Conservation (phyloP, 371 early-diverging fungal species). For the Saksenaea vasiformis region DNA sequence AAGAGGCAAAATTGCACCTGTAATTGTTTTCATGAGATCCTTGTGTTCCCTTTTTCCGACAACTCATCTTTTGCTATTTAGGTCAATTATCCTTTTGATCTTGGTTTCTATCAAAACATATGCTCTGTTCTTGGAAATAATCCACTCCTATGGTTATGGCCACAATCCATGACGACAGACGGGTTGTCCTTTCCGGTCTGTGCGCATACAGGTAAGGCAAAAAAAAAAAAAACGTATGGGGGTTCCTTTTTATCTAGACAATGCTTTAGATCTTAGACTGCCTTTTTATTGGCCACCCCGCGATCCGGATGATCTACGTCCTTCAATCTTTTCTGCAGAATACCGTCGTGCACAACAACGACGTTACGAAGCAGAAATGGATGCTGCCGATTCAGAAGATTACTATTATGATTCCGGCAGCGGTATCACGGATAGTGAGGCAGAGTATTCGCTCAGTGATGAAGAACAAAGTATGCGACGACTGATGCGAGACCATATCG, state of each 20-base stretch:
- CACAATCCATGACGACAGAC: slow-evolving; percentile 62
- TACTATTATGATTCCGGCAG: slow-evolving; percentile 48
- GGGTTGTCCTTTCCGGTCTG: slow-evolving; percentile 73
- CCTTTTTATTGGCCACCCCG: slow-evolving; percentile 28
- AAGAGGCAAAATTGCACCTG: slow-evolving; percentile 57
- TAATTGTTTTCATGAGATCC: slow-evolving; percentile 26
- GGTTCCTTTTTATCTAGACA: not conserved
- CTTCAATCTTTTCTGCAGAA: slow-evolving; percentile 20
- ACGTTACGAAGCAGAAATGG: slow-evolving; percentile 6
- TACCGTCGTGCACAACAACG: slow-evolving; percentile 37
- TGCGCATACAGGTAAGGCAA: slow-evolving; percentile 24
- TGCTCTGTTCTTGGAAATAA: slow-evolving; percentile 74
- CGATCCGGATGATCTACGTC: slow-evolving; percentile 27
- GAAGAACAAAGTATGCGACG: slow-evolving; percentile 20
- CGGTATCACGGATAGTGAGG: slow-evolving; percentile 31
- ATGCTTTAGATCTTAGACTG: slow-evolving; percentile 12
- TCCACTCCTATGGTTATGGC: slow-evolving; percentile 73
- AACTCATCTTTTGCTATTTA: slow-evolving; percentile 18
- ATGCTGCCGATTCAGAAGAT: slow-evolving; percentile 16
- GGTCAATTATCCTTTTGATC: slow-evolving; percentile 89
- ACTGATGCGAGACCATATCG: slow-evolving; percentile 22
- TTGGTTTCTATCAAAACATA: slow-evolving; percentile 81
- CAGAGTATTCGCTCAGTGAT: slow-evolving; percentile 27
- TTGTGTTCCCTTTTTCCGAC: not conserved
- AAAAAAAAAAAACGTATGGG: slow-evolving; percentile 24